Evolutionary conservation across 306 rosid genomes (phyloP), one percentile per base, ranked within the genome.

Genomic region (Cucurbita argyrosperma): DNA sequence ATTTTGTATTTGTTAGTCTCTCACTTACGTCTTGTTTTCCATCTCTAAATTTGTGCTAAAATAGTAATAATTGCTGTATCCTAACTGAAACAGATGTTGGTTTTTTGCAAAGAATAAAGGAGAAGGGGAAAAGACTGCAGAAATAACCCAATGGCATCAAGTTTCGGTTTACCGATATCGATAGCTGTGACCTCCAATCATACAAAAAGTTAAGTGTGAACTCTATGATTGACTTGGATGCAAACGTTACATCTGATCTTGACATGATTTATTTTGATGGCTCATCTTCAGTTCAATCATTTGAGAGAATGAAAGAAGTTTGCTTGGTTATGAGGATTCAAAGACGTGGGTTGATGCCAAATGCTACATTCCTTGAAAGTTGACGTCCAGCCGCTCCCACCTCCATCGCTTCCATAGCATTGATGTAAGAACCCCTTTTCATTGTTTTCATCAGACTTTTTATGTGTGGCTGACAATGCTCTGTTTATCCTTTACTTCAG

Each of bases 191-290:
- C n/a, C 38, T 45, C 45, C 54, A 66, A 43, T 21, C 72, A 19
- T 4, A 43, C 53, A 15, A 66, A 66, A 43, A 66, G 35, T 30
- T 3, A 30, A 30, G 18, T 45, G 52, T 45, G 38, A 66, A 21
- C 54, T 43, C 72, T 66, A 66, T 43, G 19, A 45, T 66, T 66
- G 37, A 66, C 54, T 45, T 66, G 7, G 72, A 69, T 49, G 74
- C 58, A 26, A 69, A 69, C 74, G 26, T 49, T 46, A 13, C 74
- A 15, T 49, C 74, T 69, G 57, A 49, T 26, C 57, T 30, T 45
- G 37, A 66, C 72, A 43, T 47, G 74, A 69, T 49, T 69, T 69
- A 3, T 69, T 47, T 66, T 45, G 72, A 66, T 66, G 72, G 53
- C 39, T 45, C 54, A 66, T 66, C 39, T 45, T 66, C 72, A 43